Evolutionary conservation across 306 rosid species (phyloP).

Genomic region (Quercus agrifolia): DNA sequence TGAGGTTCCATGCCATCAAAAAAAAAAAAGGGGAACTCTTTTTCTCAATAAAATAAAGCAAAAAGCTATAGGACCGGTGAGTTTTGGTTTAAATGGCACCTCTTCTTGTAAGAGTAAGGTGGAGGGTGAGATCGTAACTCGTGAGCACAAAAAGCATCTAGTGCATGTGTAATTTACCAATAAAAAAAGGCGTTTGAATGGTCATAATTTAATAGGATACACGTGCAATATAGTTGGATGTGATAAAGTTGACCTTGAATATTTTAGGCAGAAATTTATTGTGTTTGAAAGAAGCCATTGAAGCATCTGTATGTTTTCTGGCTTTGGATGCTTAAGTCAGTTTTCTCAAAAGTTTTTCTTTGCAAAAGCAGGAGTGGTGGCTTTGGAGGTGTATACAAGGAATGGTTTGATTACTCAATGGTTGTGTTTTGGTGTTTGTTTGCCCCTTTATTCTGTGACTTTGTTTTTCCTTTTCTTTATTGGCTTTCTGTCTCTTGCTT

Average conservation of each 20-base stretch:
- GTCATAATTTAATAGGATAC: no score
- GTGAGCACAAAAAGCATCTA: no score
- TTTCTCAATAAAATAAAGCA: not conserved
- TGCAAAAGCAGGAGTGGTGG: not conserved
- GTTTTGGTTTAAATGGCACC: not conserved
- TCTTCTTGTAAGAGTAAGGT: no score
- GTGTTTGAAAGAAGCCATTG: not conserved
- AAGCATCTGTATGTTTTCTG: not conserved
- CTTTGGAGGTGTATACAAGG: not conserved
- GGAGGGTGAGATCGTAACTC: no score
- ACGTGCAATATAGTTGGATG: no score
- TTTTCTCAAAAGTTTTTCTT: not conserved
- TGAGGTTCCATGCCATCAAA: no score
- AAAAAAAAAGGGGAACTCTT: not conserved
- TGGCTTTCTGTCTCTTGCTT: no score
- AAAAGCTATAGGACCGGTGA: not conserved
- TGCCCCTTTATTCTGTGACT: not conserved
- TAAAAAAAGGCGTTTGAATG: no score
- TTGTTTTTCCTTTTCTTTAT: no score
- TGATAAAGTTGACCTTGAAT: no score
- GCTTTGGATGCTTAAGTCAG: not conserved
- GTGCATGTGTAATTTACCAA: no score
- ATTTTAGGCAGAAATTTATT: not conserved
- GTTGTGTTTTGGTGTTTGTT: not conserved
- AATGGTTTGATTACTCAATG: not conserved